Base-by-base conservation (phyloP, 176 grass and related monocot species). In the Poa pratensis region DNA sequence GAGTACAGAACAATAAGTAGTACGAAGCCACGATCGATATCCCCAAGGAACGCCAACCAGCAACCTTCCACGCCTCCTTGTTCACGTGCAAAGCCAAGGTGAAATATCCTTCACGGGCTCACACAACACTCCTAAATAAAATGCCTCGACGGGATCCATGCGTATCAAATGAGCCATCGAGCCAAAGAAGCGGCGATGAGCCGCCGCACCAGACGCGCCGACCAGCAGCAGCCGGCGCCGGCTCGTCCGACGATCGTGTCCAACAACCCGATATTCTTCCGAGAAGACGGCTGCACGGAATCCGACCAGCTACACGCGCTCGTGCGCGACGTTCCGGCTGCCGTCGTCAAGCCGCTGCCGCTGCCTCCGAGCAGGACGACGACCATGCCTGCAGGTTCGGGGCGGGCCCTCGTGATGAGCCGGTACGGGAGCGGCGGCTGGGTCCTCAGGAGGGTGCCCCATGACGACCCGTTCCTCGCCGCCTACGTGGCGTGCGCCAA, bases 401-500 rank as follows among this genome's bases (percentile, higher is more conserved):
- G 40, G 54, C 46, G 57, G 2, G 32, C 10, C 3, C 4, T 55
- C 49, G 35, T 49, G 80, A 48, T n/a, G 45, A 28, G 73, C 74
- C n/a, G 22, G 43, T 13, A 27, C 42, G 70, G 70, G 22, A 49
- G 72, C 9, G 9, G 72, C 46, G 11, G 46, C 64, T 45, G 75
- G 79, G 54, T 62, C 2, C 18, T 46, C 34, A 73, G 88, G 79
- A 78, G 46, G 65, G 64, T 10, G 10, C 20, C 71, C 3, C 70
- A 18, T n/a, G 12, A 34, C 3, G 84, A 90, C 75, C 88, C 84
- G 48, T 90, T 90, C 88, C 66, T 90, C 5, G 88, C 73, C 1
- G 88, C 88, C 65, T 90, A 90, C 84, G 48, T 90, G 48, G 74
- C 57, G 19, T 90, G 80, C 80, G 48, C 43, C 74, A 86, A 66